phyloP scores from a whole-genome alignment of 75 land plant species.

The Larix kaempferi region DNA sequence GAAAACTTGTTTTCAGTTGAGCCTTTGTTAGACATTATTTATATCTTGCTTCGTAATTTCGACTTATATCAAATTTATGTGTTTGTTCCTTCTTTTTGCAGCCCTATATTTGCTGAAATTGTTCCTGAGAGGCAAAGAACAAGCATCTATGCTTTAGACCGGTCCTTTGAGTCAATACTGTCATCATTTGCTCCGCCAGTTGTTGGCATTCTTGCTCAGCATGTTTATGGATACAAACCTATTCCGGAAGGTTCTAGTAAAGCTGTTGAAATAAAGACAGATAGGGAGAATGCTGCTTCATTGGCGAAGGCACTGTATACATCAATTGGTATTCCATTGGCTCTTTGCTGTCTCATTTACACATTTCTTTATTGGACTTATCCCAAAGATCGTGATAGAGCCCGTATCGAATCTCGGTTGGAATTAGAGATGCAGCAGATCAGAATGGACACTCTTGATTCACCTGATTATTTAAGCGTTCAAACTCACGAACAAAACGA shows the following conservation, averaged over 20 bases:
- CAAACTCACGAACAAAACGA: constrained; percentile 26
- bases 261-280: constrained; percentile 26
- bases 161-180: constrained; percentile 64
- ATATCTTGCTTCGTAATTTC: neutral
- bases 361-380: constrained; percentile 71
- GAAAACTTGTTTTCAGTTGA: too few relatives aligned
- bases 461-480: constrained; percentile 2
- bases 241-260: constrained; percentile 18
- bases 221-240: constrained; percentile 65
- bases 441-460: constrained; percentile 21
- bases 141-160: constrained; percentile 66
- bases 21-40: too few relatives aligned
- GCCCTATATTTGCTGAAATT: constrained; percentile 91
- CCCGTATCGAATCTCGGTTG: constrained; percentile 39
- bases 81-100: constrained; percentile 21
- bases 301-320: constrained; percentile 76
- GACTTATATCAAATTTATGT: neutral
- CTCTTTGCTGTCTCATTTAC: constrained; percentile 64
- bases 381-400: constrained; percentile 69
- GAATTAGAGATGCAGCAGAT: constrained; percentile 46
- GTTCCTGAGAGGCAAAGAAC: constrained; percentile 67
- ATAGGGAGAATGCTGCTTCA: constrained; percentile 64
- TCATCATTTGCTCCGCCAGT: constrained; percentile 83
- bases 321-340: constrained; percentile 60
- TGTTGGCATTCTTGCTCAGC: constrained; percentile 63